Evolutionary conservation across 768 basidiomycete genomes (phyloP).

Genomic region (Leccinum pellstonianum): DNA sequence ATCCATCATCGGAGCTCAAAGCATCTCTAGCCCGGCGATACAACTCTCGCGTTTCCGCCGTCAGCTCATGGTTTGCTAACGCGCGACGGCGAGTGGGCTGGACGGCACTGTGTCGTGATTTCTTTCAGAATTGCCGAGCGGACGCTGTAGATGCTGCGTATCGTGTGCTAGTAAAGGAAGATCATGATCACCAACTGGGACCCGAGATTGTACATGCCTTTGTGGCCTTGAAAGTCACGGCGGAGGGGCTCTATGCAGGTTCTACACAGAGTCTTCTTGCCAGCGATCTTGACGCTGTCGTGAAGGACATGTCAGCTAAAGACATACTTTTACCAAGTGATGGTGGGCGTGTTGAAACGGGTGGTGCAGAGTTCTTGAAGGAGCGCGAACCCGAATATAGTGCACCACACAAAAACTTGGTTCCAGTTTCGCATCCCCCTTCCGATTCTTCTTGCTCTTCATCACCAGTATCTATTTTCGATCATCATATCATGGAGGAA

Average conservation of each 20-base stretch:
- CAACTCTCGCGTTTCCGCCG: conserved; percentile 24
- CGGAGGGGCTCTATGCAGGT: conserved; percentile 30
- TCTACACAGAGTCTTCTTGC: conserved; percentile 31
- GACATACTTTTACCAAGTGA: too few relatives aligned
- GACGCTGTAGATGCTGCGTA: conserved; percentile 29
- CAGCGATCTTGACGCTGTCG: conserved; percentile 27
- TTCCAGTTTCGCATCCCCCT: neutral
- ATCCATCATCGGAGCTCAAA: conserved; percentile 38
- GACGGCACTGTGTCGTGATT: conserved; percentile 38
- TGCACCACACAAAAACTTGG: too few relatives aligned
- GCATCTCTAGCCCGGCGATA: conserved; percentile 25
- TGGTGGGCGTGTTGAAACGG: too few relatives aligned
- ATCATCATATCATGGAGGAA: conserved; percentile 7
- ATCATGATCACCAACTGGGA: conserved; percentile 3
- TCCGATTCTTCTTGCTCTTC: neutral
- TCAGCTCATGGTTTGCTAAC: conserved; percentile 49
- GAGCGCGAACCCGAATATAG: too few relatives aligned
- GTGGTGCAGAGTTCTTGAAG: too few relatives aligned
- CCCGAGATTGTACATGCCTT: conserved; percentile 24
- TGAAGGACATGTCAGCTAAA: conserved; percentile 14
- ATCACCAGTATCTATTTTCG: conserved; percentile 9
- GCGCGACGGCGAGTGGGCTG: conserved; percentile 50
- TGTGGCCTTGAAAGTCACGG: conserved; percentile 26
- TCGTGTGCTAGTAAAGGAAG: conserved; percentile 19
- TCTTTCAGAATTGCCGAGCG: conserved; percentile 21